phyloP scores from a whole-genome alignment of 768 basidiomycete genomes.

The Boletus reticuloceps region DNA sequence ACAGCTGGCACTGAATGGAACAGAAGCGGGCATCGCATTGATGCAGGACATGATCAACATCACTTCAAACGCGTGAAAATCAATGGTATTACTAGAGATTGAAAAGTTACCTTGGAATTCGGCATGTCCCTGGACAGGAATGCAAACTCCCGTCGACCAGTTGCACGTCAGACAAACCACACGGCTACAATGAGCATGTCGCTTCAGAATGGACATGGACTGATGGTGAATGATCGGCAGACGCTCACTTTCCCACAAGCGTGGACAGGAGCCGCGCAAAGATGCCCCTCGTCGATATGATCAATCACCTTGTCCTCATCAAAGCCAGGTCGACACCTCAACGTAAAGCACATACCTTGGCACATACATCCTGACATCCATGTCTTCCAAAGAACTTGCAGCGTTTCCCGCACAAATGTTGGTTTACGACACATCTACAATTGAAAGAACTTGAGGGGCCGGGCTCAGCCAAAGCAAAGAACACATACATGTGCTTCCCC shows the following conservation, averaged over 20 bases:
- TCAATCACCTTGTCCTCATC: constrained; percentile 37
- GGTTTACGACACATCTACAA: constrained; percentile 48
- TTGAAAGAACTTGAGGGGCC: not conserved
- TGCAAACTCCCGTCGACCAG: constrained; percentile 31
- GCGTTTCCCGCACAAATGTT: constrained; percentile 54
- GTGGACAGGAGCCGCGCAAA: constrained; percentile 52
- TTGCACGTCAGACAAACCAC: constrained; percentile 34
- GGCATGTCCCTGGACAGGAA: constrained; percentile 43
- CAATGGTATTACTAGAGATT: not conserved
- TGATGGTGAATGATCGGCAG: no score
- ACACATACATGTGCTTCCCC: constrained; percentile 51
- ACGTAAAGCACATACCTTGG: constrained; percentile 37
- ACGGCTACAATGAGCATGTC: constrained; percentile 35
- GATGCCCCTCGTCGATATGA: constrained; percentile 48
- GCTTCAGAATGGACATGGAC: not conserved
- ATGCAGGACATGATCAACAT: constrained; percentile 45
- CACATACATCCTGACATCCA: constrained; percentile 53
- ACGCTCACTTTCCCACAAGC: constrained; percentile 50
- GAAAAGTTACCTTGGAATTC: constrained; percentile 37
- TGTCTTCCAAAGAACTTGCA: constrained; percentile 45
- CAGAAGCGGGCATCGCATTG: constrained; percentile 52
- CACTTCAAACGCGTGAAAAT: constrained; percentile 29
- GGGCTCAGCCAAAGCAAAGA: rapidly evolving
- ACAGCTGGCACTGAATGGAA: constrained; percentile 52
- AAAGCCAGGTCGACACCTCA: not conserved